Conservation (phyloP, 1,284 basidiomycete genomes). For the Vanrija humicola region DNA sequence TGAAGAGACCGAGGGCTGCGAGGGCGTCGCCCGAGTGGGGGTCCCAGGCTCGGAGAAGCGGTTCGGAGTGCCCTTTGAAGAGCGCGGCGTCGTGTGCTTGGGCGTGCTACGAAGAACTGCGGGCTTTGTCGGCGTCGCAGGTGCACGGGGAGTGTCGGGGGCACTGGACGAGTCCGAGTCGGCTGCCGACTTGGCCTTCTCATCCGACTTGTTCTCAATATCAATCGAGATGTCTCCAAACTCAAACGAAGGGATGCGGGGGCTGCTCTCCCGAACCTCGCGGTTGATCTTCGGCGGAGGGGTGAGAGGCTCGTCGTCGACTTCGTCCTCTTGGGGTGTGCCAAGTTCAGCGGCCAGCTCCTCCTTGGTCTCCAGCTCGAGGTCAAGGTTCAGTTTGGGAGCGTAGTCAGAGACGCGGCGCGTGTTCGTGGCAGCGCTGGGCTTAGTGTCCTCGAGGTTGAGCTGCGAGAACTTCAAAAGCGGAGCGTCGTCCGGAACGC, state of each 20-base stretch:
- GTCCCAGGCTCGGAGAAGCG: not conserved
- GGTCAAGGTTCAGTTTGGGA: constrained; percentile 2
- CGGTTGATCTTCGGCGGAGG: constrained; percentile 26
- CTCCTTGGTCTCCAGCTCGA: not conserved
- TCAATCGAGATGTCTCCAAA: constrained; percentile 30
- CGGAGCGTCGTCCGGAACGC: constrained; percentile 7
- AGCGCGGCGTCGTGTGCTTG: not conserved
- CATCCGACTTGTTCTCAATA: constrained; percentile 2
- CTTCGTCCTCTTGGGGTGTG: not conserved
- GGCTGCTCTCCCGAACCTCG: constrained; percentile 25
- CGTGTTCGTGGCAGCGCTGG: not conserved
- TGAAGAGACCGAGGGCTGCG: constrained; percentile 1
- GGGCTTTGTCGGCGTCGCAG: not conserved
- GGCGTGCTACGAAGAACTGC: not conserved
- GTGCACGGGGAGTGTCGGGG: constrained; percentile 1
- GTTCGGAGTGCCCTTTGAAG: not conserved
- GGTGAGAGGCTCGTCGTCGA: constrained; percentile 34
- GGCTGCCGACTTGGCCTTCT: not conserved
- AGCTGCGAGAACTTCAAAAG: not conserved
- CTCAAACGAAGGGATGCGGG: constrained; percentile 43
- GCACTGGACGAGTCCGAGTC: not conserved
- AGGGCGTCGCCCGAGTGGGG: constrained; percentile 3
- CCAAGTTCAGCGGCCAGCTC: constrained; percentile 2
- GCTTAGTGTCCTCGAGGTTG: too few relatives aligned
- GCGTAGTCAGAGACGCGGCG: constrained; percentile 1